Evolutionary conservation across 371 early-diverging fungal genomes (phyloP).

Genomic region (Mucor piriformis): DNA sequence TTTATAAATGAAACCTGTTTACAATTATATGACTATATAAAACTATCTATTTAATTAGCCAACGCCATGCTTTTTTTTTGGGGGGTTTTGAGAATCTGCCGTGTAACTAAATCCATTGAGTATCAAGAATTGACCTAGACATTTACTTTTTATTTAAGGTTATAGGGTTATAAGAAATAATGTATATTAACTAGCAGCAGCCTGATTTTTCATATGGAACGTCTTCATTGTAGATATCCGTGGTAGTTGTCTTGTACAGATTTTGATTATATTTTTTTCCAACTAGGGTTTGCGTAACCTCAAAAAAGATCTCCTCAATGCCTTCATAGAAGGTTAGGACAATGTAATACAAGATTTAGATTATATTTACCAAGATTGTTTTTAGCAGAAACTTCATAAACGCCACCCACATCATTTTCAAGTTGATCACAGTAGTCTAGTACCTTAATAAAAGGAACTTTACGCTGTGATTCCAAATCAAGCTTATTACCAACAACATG

Average conservation of each 20-base stretch:
- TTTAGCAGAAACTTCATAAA: conserved; percentile 68
- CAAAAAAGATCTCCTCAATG: conserved; percentile 22
- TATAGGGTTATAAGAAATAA: too few relatives aligned
- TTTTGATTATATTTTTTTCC: conserved; percentile 16
- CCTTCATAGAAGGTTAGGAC: neutral
- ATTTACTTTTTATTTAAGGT: too few relatives aligned
- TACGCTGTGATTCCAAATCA: conserved; percentile 61
- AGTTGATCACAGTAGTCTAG: conserved; percentile 46
- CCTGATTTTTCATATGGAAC: conserved; percentile 5
- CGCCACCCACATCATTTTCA: conserved; percentile 42
- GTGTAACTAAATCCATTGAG: too few relatives aligned
- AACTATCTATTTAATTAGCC: too few relatives aligned
- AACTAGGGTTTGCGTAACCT: conserved; percentile 18
- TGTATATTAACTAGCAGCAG: conserved; percentile 12
- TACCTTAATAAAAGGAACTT: conserved; percentile 49
- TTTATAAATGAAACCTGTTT: too few relatives aligned
- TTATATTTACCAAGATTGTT: conserved; percentile 38
- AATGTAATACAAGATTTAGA: neutral
- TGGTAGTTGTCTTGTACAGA: conserved; percentile 10
- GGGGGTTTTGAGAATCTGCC: too few relatives aligned
- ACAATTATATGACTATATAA: too few relatives aligned
- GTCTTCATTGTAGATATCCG: conserved; percentile 4
- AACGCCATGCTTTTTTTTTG: too few relatives aligned
- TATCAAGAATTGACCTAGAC: too few relatives aligned
- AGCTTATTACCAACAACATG: conserved; percentile 74